phyloP scores from a whole-genome alignment of 2,329 filamentous ascomycete genomes.

The Aspergillus ruber region DNA sequence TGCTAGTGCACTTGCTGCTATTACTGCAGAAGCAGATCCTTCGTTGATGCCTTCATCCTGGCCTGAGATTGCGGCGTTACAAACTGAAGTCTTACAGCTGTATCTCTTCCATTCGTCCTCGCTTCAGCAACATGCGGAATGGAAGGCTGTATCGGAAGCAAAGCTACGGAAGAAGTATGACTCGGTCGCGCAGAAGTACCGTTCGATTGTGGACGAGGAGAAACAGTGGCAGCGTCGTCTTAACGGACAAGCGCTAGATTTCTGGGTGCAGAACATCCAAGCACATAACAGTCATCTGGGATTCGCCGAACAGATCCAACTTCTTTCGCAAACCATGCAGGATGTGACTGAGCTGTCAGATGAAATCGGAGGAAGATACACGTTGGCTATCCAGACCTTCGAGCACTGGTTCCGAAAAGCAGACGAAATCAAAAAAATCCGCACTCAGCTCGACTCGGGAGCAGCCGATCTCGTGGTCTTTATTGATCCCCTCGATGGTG shows the following conservation, averaged over 20 bases:
- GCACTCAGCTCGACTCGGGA: slow-evolving; percentile 10
- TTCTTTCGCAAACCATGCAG: slow-evolving; percentile 34
- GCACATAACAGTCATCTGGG: slow-evolving; percentile 20
- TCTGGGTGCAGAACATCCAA: slow-evolving; percentile 27
- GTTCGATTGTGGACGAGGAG: slow-evolving; percentile 25
- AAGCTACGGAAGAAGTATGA: slow-evolving; percentile 29
- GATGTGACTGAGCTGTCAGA: slow-evolving; percentile 30
- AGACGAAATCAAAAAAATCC: slow-evolving; percentile 17
- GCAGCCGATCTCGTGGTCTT: slow-evolving; percentile 17
- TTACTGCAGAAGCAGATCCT: slow-evolving; percentile 9
- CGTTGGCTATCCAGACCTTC: slow-evolving; percentile 23
- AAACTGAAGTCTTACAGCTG: slow-evolving; percentile 40
- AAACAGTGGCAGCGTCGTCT: slow-evolving; percentile 24
- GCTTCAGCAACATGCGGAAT: slow-evolving; percentile 22
- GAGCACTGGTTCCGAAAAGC: slow-evolving; percentile 31
- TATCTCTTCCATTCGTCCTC: slow-evolving; percentile 31
- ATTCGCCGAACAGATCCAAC: slow-evolving; percentile 33
- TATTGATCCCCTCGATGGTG: slow-evolving; percentile 27
- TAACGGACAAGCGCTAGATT: slow-evolving; percentile 30
- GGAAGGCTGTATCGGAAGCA: slow-evolving; percentile 24
- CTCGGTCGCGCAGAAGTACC: slow-evolving; percentile 29
- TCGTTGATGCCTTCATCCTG: slow-evolving; percentile 23
- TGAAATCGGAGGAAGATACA: slow-evolving; percentile 22
- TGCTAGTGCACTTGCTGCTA: not conserved
- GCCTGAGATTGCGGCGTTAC: slow-evolving; percentile 31